Percentiles rank a stretch among this genome's conserved stretches.
Evolutionary conservation across 208 protist species (phyloP).

Genomic region (Leishmania major): DNA sequence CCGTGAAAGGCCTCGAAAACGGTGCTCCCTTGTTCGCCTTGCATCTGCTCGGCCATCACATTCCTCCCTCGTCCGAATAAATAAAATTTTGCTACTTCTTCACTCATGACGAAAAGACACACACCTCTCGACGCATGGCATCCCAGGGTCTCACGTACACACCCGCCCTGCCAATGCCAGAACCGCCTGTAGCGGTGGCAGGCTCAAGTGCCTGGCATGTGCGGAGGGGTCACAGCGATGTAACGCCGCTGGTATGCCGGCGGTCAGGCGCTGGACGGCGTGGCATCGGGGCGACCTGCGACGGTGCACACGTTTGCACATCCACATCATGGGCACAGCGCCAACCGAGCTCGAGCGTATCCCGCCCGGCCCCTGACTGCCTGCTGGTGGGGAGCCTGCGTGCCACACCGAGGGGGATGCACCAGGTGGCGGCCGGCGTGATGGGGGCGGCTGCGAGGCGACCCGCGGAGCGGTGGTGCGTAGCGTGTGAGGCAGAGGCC

Average conservation of each 20-base stretch:
- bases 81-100: too few species aligned
- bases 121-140: not conserved
- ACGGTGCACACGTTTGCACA: not conserved
- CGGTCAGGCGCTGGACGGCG: not conserved
- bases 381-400: not conserved
- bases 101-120: not conserved
- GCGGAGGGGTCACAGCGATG: not conserved
- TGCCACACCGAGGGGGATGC: too few species aligned
- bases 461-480: too few species aligned
- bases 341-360: not conserved
- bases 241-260: not conserved
- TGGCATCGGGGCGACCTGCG: too few species aligned
- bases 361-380: not conserved
- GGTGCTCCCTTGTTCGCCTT: not conserved
- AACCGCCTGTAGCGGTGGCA: not conserved
- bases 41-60: not conserved
- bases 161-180: not conserved
- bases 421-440: too few species aligned
- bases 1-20: not conserved
- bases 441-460: too few species aligned
- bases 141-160: not conserved
- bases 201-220: not conserved
- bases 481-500: too few species aligned
- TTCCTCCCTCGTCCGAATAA: not conserved
- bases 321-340: not conserved